These are phyloP conservation scores for Populus hybrid DNA, from an alignment of 441 rosid species.

Conservation along the genomic window DNA sequence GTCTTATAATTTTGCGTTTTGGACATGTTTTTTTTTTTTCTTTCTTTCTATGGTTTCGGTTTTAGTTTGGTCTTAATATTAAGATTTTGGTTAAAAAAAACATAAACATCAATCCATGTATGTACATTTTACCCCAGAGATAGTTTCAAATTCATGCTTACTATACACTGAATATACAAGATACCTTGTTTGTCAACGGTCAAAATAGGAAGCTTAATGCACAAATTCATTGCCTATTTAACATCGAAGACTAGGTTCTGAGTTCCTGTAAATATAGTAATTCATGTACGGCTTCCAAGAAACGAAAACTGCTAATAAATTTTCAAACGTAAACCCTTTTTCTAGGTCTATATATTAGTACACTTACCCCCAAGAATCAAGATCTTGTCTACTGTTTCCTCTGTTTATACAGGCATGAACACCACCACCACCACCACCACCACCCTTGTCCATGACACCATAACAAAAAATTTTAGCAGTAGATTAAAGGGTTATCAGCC, in stretches of 20 bases:
- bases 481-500: constrained; percentile 31
- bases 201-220: neutral
- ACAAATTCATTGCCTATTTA: neutral
- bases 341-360: neutral
- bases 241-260: neutral
- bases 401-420: constrained; percentile 27
- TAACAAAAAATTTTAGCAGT: constrained; percentile 27
- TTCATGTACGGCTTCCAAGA: constrained; percentile 8
- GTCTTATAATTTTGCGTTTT: no score
- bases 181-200: neutral
- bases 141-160: neutral
- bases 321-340: neutral
- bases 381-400: neutral
- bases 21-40: no score
- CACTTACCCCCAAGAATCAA: neutral
- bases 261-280: neutral
- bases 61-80: neutral
- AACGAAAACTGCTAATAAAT: neutral
- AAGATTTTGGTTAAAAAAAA: neutral
- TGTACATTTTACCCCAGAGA: neutral
- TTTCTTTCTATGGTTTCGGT: neutral
- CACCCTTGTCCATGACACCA: constrained; percentile 41
- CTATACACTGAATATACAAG: neutral
- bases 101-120: neutral
- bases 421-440: constrained; percentile 14